Evolutionary conservation across 1,139 yeast species (phyloP), one percentile per base, ranked within the genome.

Genomic region (Debaryomycetaceae sp.): DNA sequence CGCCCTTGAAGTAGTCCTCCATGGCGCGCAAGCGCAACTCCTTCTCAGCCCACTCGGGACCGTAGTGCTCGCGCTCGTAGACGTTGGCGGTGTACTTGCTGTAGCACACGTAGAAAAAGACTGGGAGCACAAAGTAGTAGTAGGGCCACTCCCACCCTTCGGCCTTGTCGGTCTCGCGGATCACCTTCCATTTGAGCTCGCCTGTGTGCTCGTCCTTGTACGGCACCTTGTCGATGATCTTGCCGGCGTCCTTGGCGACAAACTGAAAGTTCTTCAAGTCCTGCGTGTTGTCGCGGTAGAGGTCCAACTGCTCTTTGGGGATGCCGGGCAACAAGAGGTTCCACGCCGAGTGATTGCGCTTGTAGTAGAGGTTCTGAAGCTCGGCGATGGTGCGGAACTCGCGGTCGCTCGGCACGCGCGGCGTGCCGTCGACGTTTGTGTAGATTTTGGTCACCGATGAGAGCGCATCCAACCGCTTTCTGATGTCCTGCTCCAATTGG

Each of bases 101-200:
- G 48, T 67, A 67, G 30, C 61, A 58, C 27, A 66, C 55, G 40
- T 62, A 67, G 29, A 56, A 51, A 42, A 66, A 65, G 27, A 65
- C 55, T 17, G 83, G 85, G 35, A 93, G 89, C 25, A 83, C 78
- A 51, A 82, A 75, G 43, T 79, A 72, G 53, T 73, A 81, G 60
- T 81, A 83, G 38, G 85, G 70, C 43, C 68, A 66, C 53, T 85
- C 95, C 95, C 95, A 84, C 30, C 94, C 94, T 63, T 84, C 95
- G 25, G 72, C 72, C 53, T 78, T 78, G 47, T 75, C 78, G 37
- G 81, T 75, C 50, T 78, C 88, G 43, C 94, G 71, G 29, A 85
- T 78, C 39, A 84, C 64, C 49, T 78, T 75, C 94, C 94, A 84
- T 48, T 78, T 77, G 47, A 83, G 74, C 48, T 78, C 83, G 22